These are phyloP conservation scores for Schwanniomyces pseudopolymorphus DNA, from an alignment of 805 yeast genomes.

Conservation along the genomic window DNA sequence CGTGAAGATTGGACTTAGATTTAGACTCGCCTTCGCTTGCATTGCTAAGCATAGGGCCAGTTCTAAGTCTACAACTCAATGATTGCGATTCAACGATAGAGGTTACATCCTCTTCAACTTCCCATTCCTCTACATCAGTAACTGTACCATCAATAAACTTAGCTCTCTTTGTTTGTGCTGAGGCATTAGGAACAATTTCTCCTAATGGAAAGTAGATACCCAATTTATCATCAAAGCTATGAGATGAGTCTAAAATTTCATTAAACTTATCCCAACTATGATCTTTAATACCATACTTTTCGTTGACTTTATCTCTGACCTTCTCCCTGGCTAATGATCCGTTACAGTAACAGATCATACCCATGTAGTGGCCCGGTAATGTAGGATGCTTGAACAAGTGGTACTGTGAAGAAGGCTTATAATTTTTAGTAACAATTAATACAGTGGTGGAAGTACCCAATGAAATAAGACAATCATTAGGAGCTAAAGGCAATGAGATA, in stretches of 20 bases:
- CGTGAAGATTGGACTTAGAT: constrained; percentile 12
- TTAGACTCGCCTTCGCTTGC: constrained; percentile 1
- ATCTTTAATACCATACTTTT: constrained; percentile 30
- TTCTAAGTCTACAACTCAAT: constrained; percentile 74
- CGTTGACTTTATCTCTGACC: constrained; percentile 63
- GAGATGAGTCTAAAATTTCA: constrained; percentile 45
- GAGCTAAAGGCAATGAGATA: constrained; percentile 71
- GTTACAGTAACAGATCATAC: constrained; percentile 92
- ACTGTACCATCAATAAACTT: constrained; percentile 31
- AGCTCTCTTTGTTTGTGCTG: constrained; percentile 60
- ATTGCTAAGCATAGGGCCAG: constrained; percentile 68
- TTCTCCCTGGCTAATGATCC: constrained; percentile 86
- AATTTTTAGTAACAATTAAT: constrained; percentile 73
- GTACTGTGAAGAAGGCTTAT: constrained; percentile 75
- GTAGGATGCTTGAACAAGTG: constrained; percentile 89
- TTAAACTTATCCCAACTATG: constrained; percentile 63
- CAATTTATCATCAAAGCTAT: constrained; percentile 43
- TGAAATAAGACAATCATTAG: constrained; percentile 76
- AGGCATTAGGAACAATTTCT: constrained; percentile 86
- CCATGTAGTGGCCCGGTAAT: constrained; percentile 75
- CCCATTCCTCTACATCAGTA: constrained; percentile 36
- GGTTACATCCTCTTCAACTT: constrained; percentile 61
- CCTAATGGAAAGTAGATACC: constrained; percentile 87
- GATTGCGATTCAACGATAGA: constrained; percentile 88
- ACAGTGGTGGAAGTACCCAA: constrained; percentile 94